A percentile compares a stretch with the other conserved stretches of the same genome.
phyloP scores from a whole-genome alignment of 2,329 filamentous ascomycete genomes.

The Cladobotryum protrusum region DNA sequence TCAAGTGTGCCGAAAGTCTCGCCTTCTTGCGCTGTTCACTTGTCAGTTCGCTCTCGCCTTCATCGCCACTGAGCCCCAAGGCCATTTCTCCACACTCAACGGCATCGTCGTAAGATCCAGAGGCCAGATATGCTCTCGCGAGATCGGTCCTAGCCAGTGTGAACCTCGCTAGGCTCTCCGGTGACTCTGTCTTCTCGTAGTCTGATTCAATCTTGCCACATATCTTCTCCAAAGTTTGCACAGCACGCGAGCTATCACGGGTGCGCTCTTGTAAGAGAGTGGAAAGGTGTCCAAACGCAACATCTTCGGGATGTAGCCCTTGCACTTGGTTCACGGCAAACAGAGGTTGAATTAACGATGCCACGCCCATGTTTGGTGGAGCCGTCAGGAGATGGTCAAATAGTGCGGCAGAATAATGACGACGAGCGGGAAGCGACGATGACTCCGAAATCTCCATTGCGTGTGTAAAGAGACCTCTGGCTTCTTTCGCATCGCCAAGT shows the following conservation, averaged over 20 bases:
- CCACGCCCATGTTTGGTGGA: conserved; percentile 43
- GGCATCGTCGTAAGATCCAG: conserved; percentile 58
- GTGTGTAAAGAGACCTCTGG: conserved; percentile 80
- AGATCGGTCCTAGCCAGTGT: conserved; percentile 82
- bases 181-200: conserved; percentile 78
- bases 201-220: conserved; percentile 68
- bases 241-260: conserved; percentile 59
- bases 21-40: conserved; percentile 61
- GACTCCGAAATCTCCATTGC: conserved; percentile 88
- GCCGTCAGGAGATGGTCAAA: conserved; percentile 73
- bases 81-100: conserved; percentile 76
- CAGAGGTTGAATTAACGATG: conserved; percentile 72
- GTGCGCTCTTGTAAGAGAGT: conserved; percentile 79
- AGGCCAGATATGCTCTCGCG: conserved; percentile 73
- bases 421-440: conserved; percentile 64
- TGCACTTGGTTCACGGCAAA: conserved; percentile 82
- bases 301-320: conserved; percentile 61
- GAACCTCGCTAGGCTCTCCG: conserved; percentile 65
- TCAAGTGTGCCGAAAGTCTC: conserved; percentile 78
- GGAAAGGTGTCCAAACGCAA: conserved; percentile 69
- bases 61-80: conserved; percentile 69
- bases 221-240: conserved; percentile 57
- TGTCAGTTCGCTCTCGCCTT: conserved; percentile 59
- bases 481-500: conserved; percentile 68
- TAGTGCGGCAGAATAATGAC: conserved; percentile 71